Evolutionary conservation across 2,329 filamentous ascomycete genomes (phyloP), one percentile per base, ranked within the genome.

Genomic region (Pseudogymnoascus sp.): DNA sequence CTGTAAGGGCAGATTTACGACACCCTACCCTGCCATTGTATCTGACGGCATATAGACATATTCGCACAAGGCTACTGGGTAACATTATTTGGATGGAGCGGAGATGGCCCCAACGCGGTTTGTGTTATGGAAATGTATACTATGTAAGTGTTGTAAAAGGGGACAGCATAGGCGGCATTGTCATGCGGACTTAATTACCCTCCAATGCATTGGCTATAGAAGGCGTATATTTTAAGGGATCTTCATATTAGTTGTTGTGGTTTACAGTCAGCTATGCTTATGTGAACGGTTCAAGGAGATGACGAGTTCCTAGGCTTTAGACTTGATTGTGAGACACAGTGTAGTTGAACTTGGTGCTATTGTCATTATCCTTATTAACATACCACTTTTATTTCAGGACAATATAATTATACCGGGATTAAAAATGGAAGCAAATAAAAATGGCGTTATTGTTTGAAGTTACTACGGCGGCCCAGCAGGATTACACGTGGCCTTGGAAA

Each of bases 1-100:
- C 59, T 14, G 62, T 64, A 22, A 60, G 61, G 34, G 60, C 28
- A 35, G 35, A 54, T 39, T 39, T 59, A 35, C 22, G 30, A n/a
- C 28, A 43, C 18, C 14, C n/a, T 28, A 30, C 35, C n/a, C 14
- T 25, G n/a, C 7, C 28, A 37, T 8, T 58, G 14, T 41, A 58
- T 30, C 57, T 58, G 32, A 58, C 25, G 12, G 18, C 30, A 41
- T 28, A 20, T 16, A 41, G 47, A 34, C 28, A 54, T 28, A 54
- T 8, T 5, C 28, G 18, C 18, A 8, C 16, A 5, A 6, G 28
- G 18, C 32, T 54, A 54, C 47, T 54, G 47, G 28, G 28, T 34
- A 28, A 8, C 16, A 20, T 28, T 54, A 18, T 54, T 58, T 41
- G 18, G 25, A 14, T 16, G n/a, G 57, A 25, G 57, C 28, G 32